Percentiles rank a stretch among this genome's conserved stretches.
phyloP scores from a whole-genome alignment of 2,329 filamentous ascomycete genomes.

The Fusarium solani-melongenae region DNA sequence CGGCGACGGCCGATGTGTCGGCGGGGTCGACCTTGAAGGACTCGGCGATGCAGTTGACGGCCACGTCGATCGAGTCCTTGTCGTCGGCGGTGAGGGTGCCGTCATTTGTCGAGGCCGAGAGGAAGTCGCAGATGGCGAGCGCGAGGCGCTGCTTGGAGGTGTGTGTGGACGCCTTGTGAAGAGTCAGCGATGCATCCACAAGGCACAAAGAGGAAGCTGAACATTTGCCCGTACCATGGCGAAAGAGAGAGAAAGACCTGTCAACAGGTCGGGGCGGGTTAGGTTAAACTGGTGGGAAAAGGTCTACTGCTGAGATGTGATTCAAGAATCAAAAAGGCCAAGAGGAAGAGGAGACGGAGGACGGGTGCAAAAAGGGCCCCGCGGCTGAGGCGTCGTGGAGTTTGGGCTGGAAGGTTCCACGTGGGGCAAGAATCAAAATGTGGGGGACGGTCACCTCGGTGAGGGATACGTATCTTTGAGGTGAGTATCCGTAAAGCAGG shows the following conservation, averaged over 20 bases:
- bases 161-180: constrained; percentile 47
- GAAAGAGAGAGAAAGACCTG: constrained; percentile 15
- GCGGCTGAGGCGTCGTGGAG: constrained; percentile 37
- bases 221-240: constrained; percentile 12
- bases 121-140: constrained; percentile 97
- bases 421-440: constrained; percentile 37
- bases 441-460: constrained; percentile 23
- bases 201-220: not conserved
- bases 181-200: constrained; percentile 7
- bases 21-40: constrained; percentile 94
- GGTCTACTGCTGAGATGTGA: not conserved
- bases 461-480: not conserved
- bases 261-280: not conserved
- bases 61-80: constrained; percentile 92
- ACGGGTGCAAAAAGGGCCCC: constrained; percentile 29
- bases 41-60: constrained; percentile 92
- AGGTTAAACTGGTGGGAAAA: not conserved
- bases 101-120: constrained; percentile 84
- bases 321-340: not conserved
- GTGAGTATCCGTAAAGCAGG: not conserved
- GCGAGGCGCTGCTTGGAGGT: constrained; percentile 85
- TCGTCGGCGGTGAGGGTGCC: constrained; percentile 91
- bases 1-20: constrained; percentile 76
- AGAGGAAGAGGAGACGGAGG: not conserved
- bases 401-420: constrained; percentile 46